Conservation (phyloP, 208 protist genomes). For the Chromosphaera perkinsii region DNA sequence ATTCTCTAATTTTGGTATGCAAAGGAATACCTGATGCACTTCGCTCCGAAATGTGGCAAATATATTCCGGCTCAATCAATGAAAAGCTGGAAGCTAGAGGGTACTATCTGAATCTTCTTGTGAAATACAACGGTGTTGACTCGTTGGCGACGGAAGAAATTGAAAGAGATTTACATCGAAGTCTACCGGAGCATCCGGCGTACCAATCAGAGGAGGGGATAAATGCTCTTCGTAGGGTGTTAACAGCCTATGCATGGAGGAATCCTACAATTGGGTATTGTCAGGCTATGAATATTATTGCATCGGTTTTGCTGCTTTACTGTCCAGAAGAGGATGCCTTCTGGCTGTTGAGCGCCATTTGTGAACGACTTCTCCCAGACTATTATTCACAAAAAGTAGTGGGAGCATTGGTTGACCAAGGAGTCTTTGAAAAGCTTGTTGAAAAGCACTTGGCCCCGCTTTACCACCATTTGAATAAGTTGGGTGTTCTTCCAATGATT, state of each 20-base stretch:
- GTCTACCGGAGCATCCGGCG: constrained; percentile 38
- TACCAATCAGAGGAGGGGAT: constrained; percentile 27
- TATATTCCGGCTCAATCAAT: too few species aligned
- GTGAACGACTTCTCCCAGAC: constrained; percentile 29
- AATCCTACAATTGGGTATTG: constrained; percentile 54
- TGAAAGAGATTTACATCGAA: constrained; percentile 32
- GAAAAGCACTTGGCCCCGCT: constrained; percentile 7
- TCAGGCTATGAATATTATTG: constrained; percentile 58
- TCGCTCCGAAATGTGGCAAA: too few species aligned
- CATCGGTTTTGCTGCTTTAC: constrained; percentile 42
- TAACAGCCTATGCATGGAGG: constrained; percentile 42
- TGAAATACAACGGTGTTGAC: neutral
- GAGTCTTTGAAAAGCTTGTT: constrained; percentile 38
- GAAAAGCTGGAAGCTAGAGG: too few species aligned
- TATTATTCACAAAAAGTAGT: constrained; percentile 35
- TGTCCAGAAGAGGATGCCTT: constrained; percentile 39
- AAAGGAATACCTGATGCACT: too few species aligned
- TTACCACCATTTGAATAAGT: neutral
- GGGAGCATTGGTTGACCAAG: constrained; percentile 38
- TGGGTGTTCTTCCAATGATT: constrained; percentile 30
- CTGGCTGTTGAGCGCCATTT: constrained; percentile 32
- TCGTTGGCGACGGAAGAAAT: constrained; percentile 32
- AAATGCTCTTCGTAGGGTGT: constrained; percentile 28
- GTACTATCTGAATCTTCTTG: constrained; percentile 3
- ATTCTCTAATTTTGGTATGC: too few species aligned